These are phyloP conservation scores for Acanthamoeba quina DNA, from an alignment of 208 protist genomes.

Conservation along the genomic window DNA sequence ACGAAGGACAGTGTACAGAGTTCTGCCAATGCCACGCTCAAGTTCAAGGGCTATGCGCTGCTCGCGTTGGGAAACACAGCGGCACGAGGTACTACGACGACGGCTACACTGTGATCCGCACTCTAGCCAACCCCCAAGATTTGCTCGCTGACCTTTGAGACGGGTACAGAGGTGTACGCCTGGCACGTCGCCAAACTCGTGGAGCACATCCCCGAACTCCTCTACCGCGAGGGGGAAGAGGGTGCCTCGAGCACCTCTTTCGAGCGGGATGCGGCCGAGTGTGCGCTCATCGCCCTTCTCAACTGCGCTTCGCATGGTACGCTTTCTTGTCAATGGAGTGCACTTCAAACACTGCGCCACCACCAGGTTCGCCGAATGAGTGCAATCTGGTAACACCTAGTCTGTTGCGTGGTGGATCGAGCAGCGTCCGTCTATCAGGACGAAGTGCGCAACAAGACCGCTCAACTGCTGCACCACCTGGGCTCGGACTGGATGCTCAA, in stretches of 20 bases:
- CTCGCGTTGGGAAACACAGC: constrained; percentile 29
- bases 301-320: constrained; percentile 30
- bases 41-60: constrained; percentile 31
- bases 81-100: background rate
- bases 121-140: background rate
- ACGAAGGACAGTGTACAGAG: background rate
- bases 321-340: background rate
- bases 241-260: constrained; percentile 13
- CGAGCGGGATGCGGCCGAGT: constrained; percentile 41
- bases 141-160: background rate
- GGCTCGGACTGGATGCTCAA: constrained; percentile 48
- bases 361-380: background rate
- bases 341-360: no score
- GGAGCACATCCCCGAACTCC: background rate
- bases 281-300: constrained; percentile 34
- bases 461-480: background rate
- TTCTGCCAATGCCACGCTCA: background rate
- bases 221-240: constrained; percentile 35
- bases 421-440: constrained; percentile 25
- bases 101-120: background rate
- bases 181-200: constrained; percentile 30
- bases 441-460: background rate
- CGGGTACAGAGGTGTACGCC: constrained; percentile 5
- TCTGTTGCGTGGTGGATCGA: background rate
- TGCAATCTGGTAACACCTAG: no score